Evolutionary conservation across 1,284 basidiomycete genomes (phyloP).

Genomic region (Cryptococcus maquisensis): DNA sequence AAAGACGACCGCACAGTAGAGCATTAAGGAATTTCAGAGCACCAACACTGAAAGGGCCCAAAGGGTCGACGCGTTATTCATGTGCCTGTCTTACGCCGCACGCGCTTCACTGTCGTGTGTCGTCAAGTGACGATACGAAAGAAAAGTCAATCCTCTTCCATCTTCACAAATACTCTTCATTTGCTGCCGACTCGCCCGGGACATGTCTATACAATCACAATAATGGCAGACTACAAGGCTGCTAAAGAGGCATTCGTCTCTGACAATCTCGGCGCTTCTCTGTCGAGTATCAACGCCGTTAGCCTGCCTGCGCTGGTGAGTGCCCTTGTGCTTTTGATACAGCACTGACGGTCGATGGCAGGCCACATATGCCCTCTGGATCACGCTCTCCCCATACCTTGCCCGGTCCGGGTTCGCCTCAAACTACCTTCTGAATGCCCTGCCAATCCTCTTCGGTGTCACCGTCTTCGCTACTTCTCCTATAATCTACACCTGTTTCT

Average conservation of each 20-base stretch:
- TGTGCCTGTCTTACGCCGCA: too few relatives aligned
- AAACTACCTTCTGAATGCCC: conserved; percentile 64
- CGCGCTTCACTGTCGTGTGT: too few relatives aligned
- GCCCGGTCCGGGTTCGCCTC: conserved; percentile 36
- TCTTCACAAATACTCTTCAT: too few relatives aligned
- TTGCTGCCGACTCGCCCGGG: too few relatives aligned
- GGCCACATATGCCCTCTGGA: conserved; percentile 69
- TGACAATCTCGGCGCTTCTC: conserved; percentile 68
- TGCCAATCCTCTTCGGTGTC: conserved; percentile 74
- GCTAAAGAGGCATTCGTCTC: conserved; percentile 86
- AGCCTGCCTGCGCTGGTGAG: conserved; percentile 65
- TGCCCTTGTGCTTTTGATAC: conserved; percentile 2
- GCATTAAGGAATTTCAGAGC: too few relatives aligned
- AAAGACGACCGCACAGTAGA: too few relatives aligned
- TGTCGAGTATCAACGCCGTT: conserved; percentile 69
- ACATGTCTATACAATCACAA: too few relatives aligned
- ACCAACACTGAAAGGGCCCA: not conserved
- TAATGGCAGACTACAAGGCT: conserved; percentile 61
- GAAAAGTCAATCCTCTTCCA: too few relatives aligned
- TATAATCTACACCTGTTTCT: conserved; percentile 53
- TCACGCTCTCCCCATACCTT: conserved; percentile 51
- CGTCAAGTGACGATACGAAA: too few relatives aligned
- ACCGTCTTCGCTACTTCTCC: conserved; percentile 67
- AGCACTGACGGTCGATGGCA: conserved; percentile 36
- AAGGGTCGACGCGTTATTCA: too few relatives aligned